phyloP scores from a whole-genome alignment of 805 yeast species.

The Saccharomycopsis capsularis region DNA sequence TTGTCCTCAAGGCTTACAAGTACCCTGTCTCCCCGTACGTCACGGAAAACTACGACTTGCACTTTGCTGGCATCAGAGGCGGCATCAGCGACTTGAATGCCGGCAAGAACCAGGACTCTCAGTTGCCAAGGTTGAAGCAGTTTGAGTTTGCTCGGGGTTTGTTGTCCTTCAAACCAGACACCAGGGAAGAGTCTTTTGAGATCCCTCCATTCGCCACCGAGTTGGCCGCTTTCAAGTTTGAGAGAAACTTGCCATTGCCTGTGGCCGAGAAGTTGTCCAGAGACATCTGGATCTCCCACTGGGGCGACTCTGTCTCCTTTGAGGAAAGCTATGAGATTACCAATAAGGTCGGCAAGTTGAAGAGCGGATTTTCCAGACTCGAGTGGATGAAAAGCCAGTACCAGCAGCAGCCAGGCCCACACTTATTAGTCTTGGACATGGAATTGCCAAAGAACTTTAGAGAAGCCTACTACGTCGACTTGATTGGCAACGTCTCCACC shows the following conservation, averaged over 20 bases:
- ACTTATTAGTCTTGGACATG: constrained; percentile 56
- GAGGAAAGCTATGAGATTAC: constrained; percentile 82
- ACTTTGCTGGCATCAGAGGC: constrained; percentile 37
- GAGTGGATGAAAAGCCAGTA: constrained; percentile 53
- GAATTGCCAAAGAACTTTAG: constrained; percentile 43
- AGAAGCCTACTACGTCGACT: constrained; percentile 79
- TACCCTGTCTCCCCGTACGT: constrained; percentile 56
- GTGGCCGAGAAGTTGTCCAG: constrained; percentile 56
- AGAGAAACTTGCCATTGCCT: constrained; percentile 58
- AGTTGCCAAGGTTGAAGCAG: constrained; percentile 1
- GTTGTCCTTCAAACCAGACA: neutral
- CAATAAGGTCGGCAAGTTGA: constrained; percentile 67
- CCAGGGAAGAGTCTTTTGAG: constrained; percentile 18
- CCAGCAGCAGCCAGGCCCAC: constrained; percentile 36
- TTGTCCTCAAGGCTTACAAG: constrained; percentile 48
- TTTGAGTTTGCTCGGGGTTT: neutral
- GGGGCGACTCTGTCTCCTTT: constrained; percentile 63
- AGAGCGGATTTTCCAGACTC: constrained; percentile 68
- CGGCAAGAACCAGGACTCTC: constrained; percentile 20
- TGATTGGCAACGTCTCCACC: constrained; percentile 90
- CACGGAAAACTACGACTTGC: constrained; percentile 42
- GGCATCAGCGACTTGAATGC: constrained; percentile 40
- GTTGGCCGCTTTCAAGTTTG: constrained; percentile 53
- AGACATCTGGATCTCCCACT: constrained; percentile 83
- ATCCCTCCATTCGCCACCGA: constrained; percentile 40